Percentiles rank a stretch among this genome's conserved stretches.
Evolutionary conservation across 306 rosid genomes (phyloP).

Genomic region (Fragaria vesca): DNA sequence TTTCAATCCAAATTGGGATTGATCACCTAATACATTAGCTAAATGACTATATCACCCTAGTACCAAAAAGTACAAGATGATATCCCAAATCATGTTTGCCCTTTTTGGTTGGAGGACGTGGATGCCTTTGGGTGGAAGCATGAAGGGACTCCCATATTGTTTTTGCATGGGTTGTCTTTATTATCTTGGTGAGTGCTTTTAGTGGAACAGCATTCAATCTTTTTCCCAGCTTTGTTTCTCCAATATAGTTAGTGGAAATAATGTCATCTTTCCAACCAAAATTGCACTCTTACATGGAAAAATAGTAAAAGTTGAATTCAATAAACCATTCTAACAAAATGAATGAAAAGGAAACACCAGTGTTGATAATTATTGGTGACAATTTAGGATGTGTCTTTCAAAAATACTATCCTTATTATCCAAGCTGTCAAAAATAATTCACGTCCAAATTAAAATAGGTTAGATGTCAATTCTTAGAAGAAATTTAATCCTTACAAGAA

Average conservation of each 20-base stretch:
- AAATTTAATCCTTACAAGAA: not conserved
- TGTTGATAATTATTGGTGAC: not conserved
- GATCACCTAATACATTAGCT: not conserved
- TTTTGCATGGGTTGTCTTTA: not conserved
- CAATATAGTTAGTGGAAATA: slow-evolving; percentile 16
- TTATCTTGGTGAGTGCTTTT: not conserved
- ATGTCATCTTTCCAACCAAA: slow-evolving; percentile 20
- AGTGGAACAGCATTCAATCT: slow-evolving; percentile 10
- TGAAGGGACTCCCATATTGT: slow-evolving; percentile 1
- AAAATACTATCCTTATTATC: no score
- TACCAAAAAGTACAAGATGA: not conserved
- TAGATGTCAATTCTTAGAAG: not conserved
- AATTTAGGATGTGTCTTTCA: not conserved
- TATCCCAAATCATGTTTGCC: not conserved
- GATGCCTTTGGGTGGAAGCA: slow-evolving; percentile 20
- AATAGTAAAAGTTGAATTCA: not conserved
- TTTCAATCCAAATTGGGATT: not conserved
- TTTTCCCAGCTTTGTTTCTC: not conserved
- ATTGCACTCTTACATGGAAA: not conserved
- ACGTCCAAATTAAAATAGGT: not conserved
- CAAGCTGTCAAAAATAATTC: no score
- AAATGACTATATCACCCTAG: slow-evolving; percentile 5
- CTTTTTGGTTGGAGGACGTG: not conserved
- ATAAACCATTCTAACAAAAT: not conserved
- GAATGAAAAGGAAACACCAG: not conserved